These are phyloP conservation scores for Actinidia arguta DNA, from an alignment of 179 eudicot genomes.

Conservation along the genomic window DNA sequence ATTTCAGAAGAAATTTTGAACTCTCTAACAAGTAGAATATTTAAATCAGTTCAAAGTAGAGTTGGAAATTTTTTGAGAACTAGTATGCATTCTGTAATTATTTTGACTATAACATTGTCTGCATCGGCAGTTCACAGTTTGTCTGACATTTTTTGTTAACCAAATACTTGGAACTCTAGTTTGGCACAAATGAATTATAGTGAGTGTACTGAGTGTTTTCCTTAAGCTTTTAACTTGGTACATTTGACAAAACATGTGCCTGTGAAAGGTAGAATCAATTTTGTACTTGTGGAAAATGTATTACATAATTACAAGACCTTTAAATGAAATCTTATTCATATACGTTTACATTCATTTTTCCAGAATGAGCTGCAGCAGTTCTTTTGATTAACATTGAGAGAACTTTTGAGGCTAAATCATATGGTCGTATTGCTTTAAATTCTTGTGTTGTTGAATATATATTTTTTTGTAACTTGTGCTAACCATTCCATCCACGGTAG, in stretches of 20 bases:
- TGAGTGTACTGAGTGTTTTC: neutral
- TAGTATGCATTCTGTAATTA: neutral
- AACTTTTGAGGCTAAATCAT: neutral
- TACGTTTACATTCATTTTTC: neutral
- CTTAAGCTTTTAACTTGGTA: neutral
- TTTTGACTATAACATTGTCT: neutral
- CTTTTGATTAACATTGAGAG: neutral
- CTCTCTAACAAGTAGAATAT: neutral
- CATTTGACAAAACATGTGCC: too few species aligned
- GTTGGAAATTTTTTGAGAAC: neutral
- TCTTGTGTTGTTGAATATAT: neutral
- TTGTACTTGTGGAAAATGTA: neutral
- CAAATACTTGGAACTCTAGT: neutral
- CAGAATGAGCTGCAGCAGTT: neutral
- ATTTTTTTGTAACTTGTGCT: neutral
- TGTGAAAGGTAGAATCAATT: neutral
- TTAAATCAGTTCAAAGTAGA: neutral
- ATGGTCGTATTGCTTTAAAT: neutral
- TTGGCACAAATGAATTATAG: neutral
- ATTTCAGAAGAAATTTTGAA: neutral
- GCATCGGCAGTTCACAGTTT: neutral
- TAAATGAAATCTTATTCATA: neutral
- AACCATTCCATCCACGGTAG: slow-evolving; percentile 30
- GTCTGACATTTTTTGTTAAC: neutral
- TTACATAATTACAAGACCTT: neutral